Base-by-base conservation (phyloP, 495 filamentous ascomycete genomes). In the Tuber umbilicatum region DNA sequence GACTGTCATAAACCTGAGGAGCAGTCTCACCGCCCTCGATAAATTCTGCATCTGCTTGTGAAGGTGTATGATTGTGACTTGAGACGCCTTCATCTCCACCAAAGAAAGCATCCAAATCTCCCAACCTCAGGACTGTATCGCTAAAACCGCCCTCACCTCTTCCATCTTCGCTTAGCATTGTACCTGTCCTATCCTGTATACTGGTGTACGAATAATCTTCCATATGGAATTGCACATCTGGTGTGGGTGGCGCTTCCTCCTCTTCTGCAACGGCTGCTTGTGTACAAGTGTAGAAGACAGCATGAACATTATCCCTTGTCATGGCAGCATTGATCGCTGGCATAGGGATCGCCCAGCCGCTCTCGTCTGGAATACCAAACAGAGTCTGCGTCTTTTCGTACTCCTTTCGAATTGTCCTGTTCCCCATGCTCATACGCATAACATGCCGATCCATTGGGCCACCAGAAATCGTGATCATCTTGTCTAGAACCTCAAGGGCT, bases 51-150 rank as follows among this genome's bases (percentile, higher is more conserved):
- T 91, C 84, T 74, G 90, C 88, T 74, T 77, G 73, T 41, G 80
- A 75, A 41, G 74, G 70, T 31, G 68, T 75, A 71, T 81, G 4
- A 87, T 85, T 10, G 88, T 87, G 72, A 84, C 85, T 75, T 84
- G 86, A 85, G 82, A 73, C 85, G 83, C 74, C 87, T 84, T 84
- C 83, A 23, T 83, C 81, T 2, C 79, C 89, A 73, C 97, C 93
- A 79, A 97, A 97, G 85, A 98, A 98, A 80, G 97, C 94, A 80
- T 99, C 95, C 17, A 99, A 83, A 78, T 92, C 95, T 79, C 97
- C 93, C 0, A 99, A 87, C 81, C 97, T 96, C 80, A 93, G 89
- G 38, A 95, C 91, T 31, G 97, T 88, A 76, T 97, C 94, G 60
- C 91, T 91, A 47, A 82, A 82, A 35, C 80, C 80, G 68, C 82